phyloP scores from a whole-genome alignment of 192 early-diverging fungal genomes.

The Coemansia pectinata region DNA sequence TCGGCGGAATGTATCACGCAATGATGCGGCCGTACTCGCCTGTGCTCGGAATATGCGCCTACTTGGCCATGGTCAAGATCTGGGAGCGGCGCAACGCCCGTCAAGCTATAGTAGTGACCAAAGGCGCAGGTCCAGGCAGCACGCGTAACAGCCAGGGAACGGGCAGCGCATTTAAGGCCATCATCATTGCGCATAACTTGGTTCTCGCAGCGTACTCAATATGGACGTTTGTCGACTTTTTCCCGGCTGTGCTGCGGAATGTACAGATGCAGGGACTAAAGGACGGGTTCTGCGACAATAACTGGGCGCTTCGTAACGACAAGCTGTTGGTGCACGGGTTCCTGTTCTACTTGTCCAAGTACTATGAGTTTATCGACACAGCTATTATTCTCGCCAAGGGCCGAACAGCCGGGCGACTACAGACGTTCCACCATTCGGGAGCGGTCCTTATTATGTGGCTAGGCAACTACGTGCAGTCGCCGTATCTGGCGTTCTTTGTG shows the following conservation, averaged over 20 bases:
- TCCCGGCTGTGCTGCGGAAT: constrained; percentile 58
- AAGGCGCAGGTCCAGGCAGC: background rate
- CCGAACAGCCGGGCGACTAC: constrained; percentile 65
- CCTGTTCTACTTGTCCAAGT: constrained; percentile 86
- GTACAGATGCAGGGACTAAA: constrained; percentile 56
- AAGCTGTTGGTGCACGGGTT: constrained; percentile 76
- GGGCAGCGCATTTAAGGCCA: constrained; percentile 61
- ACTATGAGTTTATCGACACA: constrained; percentile 88
- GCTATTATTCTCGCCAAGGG: constrained; percentile 83
- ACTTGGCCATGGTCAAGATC: constrained; percentile 13
- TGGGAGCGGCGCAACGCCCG: constrained; percentile 33
- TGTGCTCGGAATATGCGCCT: constrained; percentile 43
- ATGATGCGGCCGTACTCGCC: constrained; percentile 70
- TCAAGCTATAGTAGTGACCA: background rate
- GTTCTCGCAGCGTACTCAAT: constrained; percentile 69
- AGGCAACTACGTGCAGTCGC: constrained; percentile 72
- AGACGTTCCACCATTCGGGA: constrained; percentile 87
- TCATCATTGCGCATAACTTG: constrained; percentile 79
- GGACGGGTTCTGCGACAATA: constrained; percentile 69
- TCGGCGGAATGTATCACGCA: constrained; percentile 63
- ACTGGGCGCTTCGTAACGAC: constrained; percentile 64
- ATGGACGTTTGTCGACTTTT: constrained; percentile 70
- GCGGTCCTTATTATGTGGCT: constrained; percentile 88
- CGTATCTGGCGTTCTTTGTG: constrained; percentile 85
- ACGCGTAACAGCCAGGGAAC: background rate